Percentiles rank a stretch among this genome's conserved stretches.
Evolutionary conservation across 1,284 basidiomycete species (phyloP).

Genomic region (Sporisorium graminicola): DNA sequence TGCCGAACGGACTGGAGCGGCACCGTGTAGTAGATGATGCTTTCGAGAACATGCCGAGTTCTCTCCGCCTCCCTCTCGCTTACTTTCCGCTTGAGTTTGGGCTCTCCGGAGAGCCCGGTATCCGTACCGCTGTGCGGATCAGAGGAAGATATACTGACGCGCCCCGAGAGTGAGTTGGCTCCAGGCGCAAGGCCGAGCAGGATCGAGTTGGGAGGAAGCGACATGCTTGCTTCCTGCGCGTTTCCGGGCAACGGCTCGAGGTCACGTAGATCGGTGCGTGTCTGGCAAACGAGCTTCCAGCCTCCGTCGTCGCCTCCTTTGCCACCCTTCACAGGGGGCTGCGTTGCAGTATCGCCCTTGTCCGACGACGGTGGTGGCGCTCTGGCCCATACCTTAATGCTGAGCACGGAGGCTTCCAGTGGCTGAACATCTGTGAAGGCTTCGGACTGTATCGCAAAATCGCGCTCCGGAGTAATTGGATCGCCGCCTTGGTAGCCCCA

Average conservation of each 20-base stretch:
- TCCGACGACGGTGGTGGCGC: not conserved
- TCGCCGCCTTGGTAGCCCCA: conserved; percentile 43
- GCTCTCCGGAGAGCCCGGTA: not conserved
- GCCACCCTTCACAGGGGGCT: not conserved
- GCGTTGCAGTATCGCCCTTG: not conserved
- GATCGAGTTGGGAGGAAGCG: conserved; percentile 37
- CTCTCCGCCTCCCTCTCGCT: conserved; percentile 42
- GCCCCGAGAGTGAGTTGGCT: conserved; percentile 41
- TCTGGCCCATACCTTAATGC: conserved; percentile 32
- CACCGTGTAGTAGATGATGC: conserved; percentile 34
- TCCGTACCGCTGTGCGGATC: not conserved
- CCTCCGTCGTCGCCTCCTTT: not conserved
- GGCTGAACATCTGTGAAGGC: not conserved
- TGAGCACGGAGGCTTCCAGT: conserved; percentile 15
- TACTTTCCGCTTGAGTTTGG: conserved; percentile 13
- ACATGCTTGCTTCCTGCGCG: conserved; percentile 16
- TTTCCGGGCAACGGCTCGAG: conserved; percentile 33
- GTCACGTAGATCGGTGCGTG: conserved; percentile 34
- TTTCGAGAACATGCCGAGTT: conserved; percentile 33
- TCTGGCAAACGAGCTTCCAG: conserved; percentile 39
- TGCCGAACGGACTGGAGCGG: conserved; percentile 11
- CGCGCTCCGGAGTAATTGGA: conserved; percentile 38
- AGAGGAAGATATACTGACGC: conserved; percentile 8
- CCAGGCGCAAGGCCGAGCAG: conserved; percentile 39
- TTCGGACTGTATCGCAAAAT: conserved; percentile 14